Base-by-base conservation (phyloP, 306 rosid species). In the Quercus cerris region DNA sequence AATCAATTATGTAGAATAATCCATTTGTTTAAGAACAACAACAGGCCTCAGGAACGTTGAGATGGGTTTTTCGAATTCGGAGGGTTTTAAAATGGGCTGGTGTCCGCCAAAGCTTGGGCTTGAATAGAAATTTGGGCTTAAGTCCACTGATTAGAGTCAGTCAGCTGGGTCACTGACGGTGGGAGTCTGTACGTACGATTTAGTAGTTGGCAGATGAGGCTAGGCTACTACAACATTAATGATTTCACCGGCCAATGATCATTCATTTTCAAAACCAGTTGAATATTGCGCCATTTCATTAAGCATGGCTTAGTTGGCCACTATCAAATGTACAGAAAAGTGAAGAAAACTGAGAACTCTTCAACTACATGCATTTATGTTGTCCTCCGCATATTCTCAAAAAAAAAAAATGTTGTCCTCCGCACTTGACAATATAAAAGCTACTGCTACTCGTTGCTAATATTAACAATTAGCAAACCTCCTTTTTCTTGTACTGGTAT, bases 291-390 rank as follows among this genome's bases (percentile, higher is more conserved):
- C 70, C 66, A 77, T 70, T 35, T 79, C 88, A 70, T 72, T 4
- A 57, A 74, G 12, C 30, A 31, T 11, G 75, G 77, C 71, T 83
- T 72, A 15, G 54, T 49, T 49, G 54, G 54, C 54, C 17, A 49
- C 54, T 0, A 49, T 49, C 54, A 13, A 28, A 61, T 14, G 33
- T 25, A 61, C 33, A 12, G 6, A 33, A 31, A 31, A 33, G 49
- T 8, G 14, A 7, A 2, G 54, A 54, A 54, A 13, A 49, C 54
- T 49, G 15, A 49, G 54, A 49, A 70, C 33, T 15, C 46, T 76
- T 75, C 92, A 85, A 78, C 97, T 81, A 70, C 56, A 44, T 75
- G 80, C 56, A 91, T 88, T 87, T 73, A 87, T 85, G 81, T 4
- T 35, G n/a, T n/a, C n/a, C n/a, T n/a, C n/a, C n/a, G n/a, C n/a